Percentiles rank a stretch among this genome's conserved stretches.
These are phyloP conservation scores for Penicillium olsonii DNA, from an alignment of 2,329 filamentous ascomycete genomes.

Conservation along the genomic window DNA sequence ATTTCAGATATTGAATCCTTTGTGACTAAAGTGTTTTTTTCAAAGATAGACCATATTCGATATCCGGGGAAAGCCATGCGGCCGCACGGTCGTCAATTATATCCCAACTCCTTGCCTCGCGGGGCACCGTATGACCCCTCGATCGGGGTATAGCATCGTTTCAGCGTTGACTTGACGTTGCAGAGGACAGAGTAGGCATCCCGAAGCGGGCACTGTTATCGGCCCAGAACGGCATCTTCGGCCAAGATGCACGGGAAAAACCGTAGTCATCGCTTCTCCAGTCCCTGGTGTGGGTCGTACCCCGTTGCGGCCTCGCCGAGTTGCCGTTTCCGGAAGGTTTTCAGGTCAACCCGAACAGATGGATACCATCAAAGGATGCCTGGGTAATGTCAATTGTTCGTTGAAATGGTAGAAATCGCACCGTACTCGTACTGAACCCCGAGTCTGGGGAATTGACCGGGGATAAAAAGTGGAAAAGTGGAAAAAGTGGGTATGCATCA, in stretches of 20 bases:
- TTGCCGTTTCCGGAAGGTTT: conserved; percentile 7
- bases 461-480: conserved; percentile 12
- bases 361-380: no score
- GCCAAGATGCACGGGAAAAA: conserved; percentile 2
- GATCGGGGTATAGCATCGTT: not conserved
- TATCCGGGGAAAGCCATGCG: conserved; percentile 17
- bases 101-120: conserved; percentile 30
- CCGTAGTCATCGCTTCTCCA: conserved; percentile 12
- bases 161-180: conserved; percentile 12
- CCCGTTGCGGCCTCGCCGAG: conserved; percentile 23
- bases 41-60: no score
- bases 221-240: conserved; percentile 24
- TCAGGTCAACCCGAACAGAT: not conserved
- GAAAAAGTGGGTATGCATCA: conserved; percentile 12
- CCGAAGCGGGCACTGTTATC: conserved; percentile 31
- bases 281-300: conserved; percentile 19
- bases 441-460: conserved; percentile 8
- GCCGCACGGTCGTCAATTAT: conserved; percentile 15
- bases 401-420: no score
- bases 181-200: conserved; percentile 11
- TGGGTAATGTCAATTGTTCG: no score
- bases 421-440: no score
- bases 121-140: conserved; percentile 21
- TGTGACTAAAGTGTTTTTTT: no score
- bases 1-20: not conserved